Evolutionary conservation across 208 protist genomes (phyloP).

Genomic region (Acanthamoeba culbertsoni): DNA sequence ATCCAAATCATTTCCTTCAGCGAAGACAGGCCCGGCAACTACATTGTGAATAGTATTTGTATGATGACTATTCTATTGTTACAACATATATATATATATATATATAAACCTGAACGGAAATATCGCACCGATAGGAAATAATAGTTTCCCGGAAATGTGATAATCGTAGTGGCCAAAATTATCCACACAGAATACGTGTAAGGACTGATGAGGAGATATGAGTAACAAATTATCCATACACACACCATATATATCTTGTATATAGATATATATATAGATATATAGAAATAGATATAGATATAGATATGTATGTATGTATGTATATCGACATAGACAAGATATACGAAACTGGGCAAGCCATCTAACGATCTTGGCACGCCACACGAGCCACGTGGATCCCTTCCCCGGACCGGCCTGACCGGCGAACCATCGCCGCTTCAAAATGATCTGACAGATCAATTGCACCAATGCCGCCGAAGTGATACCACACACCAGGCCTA

Average conservation of each 20-base stretch:
- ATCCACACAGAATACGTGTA: slow-evolving; percentile 1
- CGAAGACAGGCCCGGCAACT: background rate
- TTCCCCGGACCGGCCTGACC: background rate
- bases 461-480: background rate
- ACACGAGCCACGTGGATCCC: background rate
- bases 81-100: too few species aligned
- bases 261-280: background rate
- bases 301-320: background rate
- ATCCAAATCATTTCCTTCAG: slow-evolving; percentile 7
- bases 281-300: background rate
- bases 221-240: background rate
- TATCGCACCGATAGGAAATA: slow-evolving; percentile 7
- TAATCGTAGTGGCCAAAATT: background rate
- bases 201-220: background rate
- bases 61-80: too few species aligned
- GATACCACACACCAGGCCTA: background rate
- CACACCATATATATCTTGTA: background rate
- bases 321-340: background rate
- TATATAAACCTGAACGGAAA: background rate
- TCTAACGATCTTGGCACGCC: background rate
- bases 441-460: background rate
- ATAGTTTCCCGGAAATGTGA: slow-evolving; percentile 31
- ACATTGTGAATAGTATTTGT: too few species aligned
- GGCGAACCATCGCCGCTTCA: background rate
- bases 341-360: background rate